phyloP scores from a whole-genome alignment of 2,329 filamentous ascomycete genomes.

The Xylaria polymorpha region DNA sequence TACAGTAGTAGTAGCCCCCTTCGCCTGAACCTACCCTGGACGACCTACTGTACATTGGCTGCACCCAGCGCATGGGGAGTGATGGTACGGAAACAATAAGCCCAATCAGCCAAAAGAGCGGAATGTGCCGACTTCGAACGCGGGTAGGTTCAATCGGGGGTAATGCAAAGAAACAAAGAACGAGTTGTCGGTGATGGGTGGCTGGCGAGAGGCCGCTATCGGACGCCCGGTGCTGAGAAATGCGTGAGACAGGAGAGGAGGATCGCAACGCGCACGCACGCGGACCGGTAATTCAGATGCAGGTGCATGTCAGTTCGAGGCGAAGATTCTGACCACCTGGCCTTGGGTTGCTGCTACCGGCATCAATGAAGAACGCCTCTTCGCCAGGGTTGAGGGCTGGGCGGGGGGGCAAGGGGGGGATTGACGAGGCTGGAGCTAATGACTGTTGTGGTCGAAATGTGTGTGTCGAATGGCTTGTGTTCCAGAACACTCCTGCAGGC shows the following conservation, averaged over 20 bases:
- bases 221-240: conserved; percentile 27
- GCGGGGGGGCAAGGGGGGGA: neutral
- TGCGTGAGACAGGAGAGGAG: conserved; percentile 12
- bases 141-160: too few species aligned
- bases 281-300: conserved; percentile 28
- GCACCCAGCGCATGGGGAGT: neutral
- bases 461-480: conserved; percentile 18
- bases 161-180: too few species aligned
- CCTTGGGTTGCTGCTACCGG: conserved; percentile 6
- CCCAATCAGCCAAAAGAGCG: neutral
- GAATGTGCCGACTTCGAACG: conserved; percentile 17
- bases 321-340: conserved; percentile 8
- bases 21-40: conserved; percentile 15
- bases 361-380: conserved; percentile 12
- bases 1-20: neutral
- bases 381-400: conserved; percentile 4
- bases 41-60: neutral
- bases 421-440: conserved; percentile 29
- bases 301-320: conserved; percentile 26
- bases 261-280: conserved; percentile 16
- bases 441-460: neutral
- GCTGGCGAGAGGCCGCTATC: conserved; percentile 22
- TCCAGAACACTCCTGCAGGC: conserved; percentile 24
- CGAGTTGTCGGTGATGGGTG: neutral
- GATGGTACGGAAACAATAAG: neutral